Conservation (phyloP, 805 yeast genomes). For the Lachancea lanzarotensis region DNA sequence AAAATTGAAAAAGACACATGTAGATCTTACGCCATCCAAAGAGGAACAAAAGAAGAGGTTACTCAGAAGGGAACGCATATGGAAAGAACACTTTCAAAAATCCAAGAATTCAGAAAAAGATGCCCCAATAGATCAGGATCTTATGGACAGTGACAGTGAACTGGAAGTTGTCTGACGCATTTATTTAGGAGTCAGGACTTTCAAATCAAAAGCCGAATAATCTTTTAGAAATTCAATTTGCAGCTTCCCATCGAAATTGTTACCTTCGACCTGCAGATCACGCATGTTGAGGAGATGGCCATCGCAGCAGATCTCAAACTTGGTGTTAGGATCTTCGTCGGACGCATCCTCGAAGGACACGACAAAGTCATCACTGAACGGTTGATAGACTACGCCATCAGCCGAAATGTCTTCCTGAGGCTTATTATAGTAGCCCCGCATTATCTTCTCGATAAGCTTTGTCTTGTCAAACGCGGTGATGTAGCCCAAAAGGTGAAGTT, state of each 20-base stretch:
- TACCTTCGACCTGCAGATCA: slow-evolving; percentile 8
- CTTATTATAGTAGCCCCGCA: slow-evolving; percentile 25
- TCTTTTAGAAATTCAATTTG: slow-evolving; percentile 10
- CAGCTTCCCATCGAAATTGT: slow-evolving; percentile 6
- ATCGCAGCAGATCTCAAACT: slow-evolving; percentile 28
- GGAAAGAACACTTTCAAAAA: slow-evolving; percentile 26
- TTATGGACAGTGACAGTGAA: slow-evolving; percentile 31
- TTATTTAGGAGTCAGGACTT: slow-evolving; percentile 7
- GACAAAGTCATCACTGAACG: slow-evolving; percentile 14
- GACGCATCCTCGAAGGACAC: slow-evolving; percentile 12
- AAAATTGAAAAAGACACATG: slow-evolving; percentile 30
- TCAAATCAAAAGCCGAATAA: slow-evolving; percentile 10
- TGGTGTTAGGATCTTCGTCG: slow-evolving; percentile 5
- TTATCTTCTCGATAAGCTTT: slow-evolving; percentile 14
- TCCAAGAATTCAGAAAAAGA: slow-evolving; percentile 5
- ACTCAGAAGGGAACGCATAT: slow-evolving; percentile 25
- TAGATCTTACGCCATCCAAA: slow-evolving; percentile 31
- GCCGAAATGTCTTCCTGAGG: slow-evolving; percentile 10
- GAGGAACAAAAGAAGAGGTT: slow-evolving; percentile 26
- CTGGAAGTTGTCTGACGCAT: slow-evolving; percentile 26
- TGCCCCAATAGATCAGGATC: background rate
- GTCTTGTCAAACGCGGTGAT: slow-evolving; percentile 11
- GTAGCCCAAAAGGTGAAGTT: slow-evolving; percentile 25
- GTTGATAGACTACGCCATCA: slow-evolving; percentile 14
- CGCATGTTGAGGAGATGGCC: slow-evolving; percentile 24